These are phyloP conservation scores for Camillea tinctor DNA, from an alignment of 2,329 filamentous ascomycete genomes.

Conservation along the genomic window DNA sequence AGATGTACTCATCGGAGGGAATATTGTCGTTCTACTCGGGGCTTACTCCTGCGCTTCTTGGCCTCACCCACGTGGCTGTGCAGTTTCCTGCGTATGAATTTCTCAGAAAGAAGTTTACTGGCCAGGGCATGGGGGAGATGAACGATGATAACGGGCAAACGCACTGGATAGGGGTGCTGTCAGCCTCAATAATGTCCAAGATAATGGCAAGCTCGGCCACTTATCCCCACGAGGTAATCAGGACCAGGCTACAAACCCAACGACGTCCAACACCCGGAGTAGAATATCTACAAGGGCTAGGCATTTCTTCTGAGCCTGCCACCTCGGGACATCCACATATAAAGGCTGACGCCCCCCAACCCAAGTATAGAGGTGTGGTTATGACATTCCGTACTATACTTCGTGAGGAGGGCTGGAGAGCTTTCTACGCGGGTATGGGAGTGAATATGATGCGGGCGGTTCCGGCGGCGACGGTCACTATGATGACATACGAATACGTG, in stretches of 20 bases:
- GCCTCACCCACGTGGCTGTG: slow-evolving; percentile 91
- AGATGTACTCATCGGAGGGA: slow-evolving; percentile 94
- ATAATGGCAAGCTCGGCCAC: slow-evolving; percentile 91
- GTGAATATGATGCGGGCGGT: slow-evolving; percentile 97
- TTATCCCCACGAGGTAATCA: slow-evolving; percentile 94
- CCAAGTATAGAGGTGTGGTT: slow-evolving; percentile 74
- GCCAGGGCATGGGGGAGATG: slow-evolving; percentile 78
- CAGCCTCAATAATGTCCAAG: slow-evolving; percentile 90
- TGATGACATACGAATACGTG: slow-evolving; percentile 90
- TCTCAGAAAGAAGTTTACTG: slow-evolving; percentile 87
- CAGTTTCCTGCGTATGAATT: slow-evolving; percentile 97
- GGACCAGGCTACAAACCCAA: slow-evolving; percentile 91
- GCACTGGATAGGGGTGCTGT: slow-evolving; percentile 81
- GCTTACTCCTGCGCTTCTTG: slow-evolving; percentile 85
- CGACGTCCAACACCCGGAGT: slow-evolving; percentile 64
- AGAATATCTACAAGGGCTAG: slow-evolving; percentile 51
- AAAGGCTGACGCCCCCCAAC: slow-evolving; percentile 25
- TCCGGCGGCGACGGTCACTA: slow-evolving; percentile 92
- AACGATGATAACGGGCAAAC: slow-evolving; percentile 55
- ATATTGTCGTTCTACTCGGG: slow-evolving; percentile 92
- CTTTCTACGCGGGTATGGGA: slow-evolving; percentile 95
- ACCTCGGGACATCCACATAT: slow-evolving; percentile 45
- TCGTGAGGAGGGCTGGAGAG: slow-evolving; percentile 88
- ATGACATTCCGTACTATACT: slow-evolving; percentile 83
- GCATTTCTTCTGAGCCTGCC: slow-evolving; percentile 40